phyloP scores from a whole-genome alignment of 345 rosid species.

The thale cress (Arabidopsis thaliana) region DNA sequence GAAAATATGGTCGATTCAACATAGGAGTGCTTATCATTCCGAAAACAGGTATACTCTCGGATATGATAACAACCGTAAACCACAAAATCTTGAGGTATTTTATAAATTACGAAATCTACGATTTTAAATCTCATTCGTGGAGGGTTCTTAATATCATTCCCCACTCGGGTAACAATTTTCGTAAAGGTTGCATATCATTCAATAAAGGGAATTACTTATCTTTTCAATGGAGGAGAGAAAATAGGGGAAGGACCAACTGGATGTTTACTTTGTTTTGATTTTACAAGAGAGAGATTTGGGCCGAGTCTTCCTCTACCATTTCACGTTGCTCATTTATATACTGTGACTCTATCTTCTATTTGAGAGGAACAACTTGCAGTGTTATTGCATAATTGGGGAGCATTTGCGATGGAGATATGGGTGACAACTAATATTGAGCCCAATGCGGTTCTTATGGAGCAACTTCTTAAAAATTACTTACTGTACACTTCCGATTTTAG shows the following conservation, averaged over 20 bases:
- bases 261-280: no score
- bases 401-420: background rate
- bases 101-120: background rate
- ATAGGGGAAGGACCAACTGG: no score
- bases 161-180: no score
- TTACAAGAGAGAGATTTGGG: no score
- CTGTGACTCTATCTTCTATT: no score
- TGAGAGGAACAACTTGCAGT: background rate
- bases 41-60: background rate
- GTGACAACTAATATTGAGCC: conserved; percentile 5
- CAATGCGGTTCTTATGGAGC: background rate
- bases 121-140: no score
- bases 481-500: background rate
- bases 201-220: no score
- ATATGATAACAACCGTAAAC: conserved; percentile 16
- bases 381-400: background rate
- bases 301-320: no score
- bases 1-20: background rate
- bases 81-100: background rate
- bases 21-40: background rate
- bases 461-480: background rate
- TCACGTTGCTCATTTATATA: no score
- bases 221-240: no score
- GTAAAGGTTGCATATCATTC: no score
- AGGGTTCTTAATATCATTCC: no score